Evolutionary conservation across 2,329 filamentous ascomycete genomes (phyloP).

Genomic region (Colletotrichum lindemuthianum): DNA sequence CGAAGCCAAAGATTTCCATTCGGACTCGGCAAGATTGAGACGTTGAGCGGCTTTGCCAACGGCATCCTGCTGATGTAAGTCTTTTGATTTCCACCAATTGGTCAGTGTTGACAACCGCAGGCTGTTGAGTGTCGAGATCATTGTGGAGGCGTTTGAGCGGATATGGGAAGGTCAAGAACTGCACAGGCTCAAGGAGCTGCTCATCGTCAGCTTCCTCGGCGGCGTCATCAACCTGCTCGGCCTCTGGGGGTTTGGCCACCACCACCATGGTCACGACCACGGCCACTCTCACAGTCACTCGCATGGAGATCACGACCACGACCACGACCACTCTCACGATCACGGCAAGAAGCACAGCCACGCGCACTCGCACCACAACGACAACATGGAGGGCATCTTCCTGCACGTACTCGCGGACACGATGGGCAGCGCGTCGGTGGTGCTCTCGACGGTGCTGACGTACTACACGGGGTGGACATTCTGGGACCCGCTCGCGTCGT

Average conservation of each 20-base stretch:
- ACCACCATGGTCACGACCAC: slow-evolving; percentile 64
- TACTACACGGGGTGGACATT: slow-evolving; percentile 90
- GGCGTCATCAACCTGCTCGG: slow-evolving; percentile 92
- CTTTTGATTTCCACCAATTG: fast-evolving
- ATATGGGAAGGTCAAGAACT: slow-evolving; percentile 86
- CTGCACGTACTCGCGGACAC: slow-evolving; percentile 95
- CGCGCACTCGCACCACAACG: slow-evolving; percentile 73
- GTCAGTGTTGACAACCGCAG: slow-evolving; percentile 50
- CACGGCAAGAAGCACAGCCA: slow-evolving; percentile 54
- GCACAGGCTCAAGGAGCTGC: slow-evolving; percentile 84
- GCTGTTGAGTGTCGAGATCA: slow-evolving; percentile 94
- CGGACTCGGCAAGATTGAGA: slow-evolving; percentile 96
- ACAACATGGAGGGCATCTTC: slow-evolving; percentile 98
- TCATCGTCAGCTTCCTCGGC: slow-evolving; percentile 88
- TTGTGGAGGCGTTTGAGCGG: slow-evolving; percentile 91
- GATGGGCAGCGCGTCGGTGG: slow-evolving; percentile 92
- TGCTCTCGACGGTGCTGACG: slow-evolving; percentile 88
- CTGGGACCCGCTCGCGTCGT: slow-evolving; percentile 94
- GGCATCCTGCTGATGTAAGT: slow-evolving; percentile 90
- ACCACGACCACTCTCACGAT: slow-evolving; percentile 51
- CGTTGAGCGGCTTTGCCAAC: slow-evolving; percentile 94
- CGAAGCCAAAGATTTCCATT: slow-evolving; percentile 90
- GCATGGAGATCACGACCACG: slow-evolving; percentile 52
- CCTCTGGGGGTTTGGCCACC: slow-evolving; percentile 83
- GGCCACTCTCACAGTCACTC: slow-evolving; percentile 50